Base-by-base conservation (phyloP, 805 yeast species). In the Starmerella geochares region DNA sequence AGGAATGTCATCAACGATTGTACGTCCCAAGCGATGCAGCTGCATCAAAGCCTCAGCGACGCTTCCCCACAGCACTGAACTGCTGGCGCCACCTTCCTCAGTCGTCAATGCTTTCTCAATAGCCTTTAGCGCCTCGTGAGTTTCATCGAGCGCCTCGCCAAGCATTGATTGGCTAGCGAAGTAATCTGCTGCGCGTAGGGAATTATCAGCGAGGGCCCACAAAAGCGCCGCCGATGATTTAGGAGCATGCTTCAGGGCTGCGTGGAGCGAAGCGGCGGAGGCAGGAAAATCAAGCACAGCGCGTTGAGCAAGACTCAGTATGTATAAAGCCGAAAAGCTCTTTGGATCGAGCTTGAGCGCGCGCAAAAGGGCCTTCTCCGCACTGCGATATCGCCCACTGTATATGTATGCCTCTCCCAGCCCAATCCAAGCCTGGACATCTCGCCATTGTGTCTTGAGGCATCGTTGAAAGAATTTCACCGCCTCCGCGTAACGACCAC, bases 321-420 rank as follows among this genome's bases (percentile, higher is more conserved):
- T 72, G 60, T 82, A 86, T 35, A 67, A 66, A 0, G 84, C 81
- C 44, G 77, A 73, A 81, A 85, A 78, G 46, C 77, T 74, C 1
- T 67, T 65, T 0, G 76, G 72, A 28, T 77, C 75, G 5, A 82
- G 57, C 33, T 71, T 71, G 40, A 78, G 60, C 0, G 88, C 86
- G 51, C 79, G 79, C 27, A 70, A 71, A 58, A 87, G 83, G 1
- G 92, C 96, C 64, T 84, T 87, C 9, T 76, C 71, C 0, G 95
- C 86, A 2, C 97, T 94, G 49, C 85, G 88, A 39, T 81, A 69
- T 53, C 95, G 73, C 2, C 98, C 98, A 64, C 92, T 78, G 23
- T 79, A 76, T 48, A 75, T 71, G 64, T 92, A 92, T 0, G 96
- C 90, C 63, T 92, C 97, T n/a, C 98, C 98, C n/a, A 92, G 69